Conservation (phyloP, 768 basidiomycete species). For the Porphyrellus cyaneotinctus region DNA sequence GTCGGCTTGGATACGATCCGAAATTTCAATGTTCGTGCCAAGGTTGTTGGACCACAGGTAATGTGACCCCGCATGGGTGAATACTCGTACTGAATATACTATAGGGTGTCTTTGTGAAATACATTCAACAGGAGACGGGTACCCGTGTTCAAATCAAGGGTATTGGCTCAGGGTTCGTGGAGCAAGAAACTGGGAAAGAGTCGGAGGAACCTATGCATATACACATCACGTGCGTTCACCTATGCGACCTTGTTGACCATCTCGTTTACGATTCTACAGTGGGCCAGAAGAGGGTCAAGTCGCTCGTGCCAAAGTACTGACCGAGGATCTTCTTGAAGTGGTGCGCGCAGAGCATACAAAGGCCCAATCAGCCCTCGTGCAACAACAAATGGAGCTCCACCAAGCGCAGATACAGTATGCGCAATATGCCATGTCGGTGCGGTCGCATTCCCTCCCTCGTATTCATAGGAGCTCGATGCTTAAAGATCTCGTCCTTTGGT, state of each 20-base stretch:
- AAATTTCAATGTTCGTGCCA: slow-evolving; percentile 97
- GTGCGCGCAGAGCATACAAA: slow-evolving; percentile 86
- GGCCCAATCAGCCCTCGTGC: slow-evolving; percentile 56
- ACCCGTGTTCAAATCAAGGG: slow-evolving; percentile 98
- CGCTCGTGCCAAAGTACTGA: slow-evolving; percentile 78
- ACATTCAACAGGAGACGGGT: slow-evolving; percentile 93
- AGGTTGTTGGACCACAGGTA: slow-evolving; percentile 93
- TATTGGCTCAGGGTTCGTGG: slow-evolving; percentile 89
- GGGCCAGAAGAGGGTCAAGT: slow-evolving; percentile 89
- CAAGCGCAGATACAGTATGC: slow-evolving; percentile 81
- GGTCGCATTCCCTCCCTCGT: slow-evolving; percentile 14
- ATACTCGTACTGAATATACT: not conserved
- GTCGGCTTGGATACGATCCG: slow-evolving; percentile 87
- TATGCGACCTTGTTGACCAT: slow-evolving; percentile 8
- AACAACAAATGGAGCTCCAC: slow-evolving; percentile 84
- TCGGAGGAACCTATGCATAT: slow-evolving; percentile 89
- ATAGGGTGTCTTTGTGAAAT: slow-evolving; percentile 93
- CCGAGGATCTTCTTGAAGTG: slow-evolving; percentile 87
- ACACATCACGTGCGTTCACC: slow-evolving; percentile 70
- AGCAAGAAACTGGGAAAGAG: slow-evolving; percentile 84
- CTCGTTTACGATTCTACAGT: slow-evolving; percentile 10
- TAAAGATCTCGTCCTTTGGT: not conserved
- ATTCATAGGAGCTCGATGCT: not conserved
- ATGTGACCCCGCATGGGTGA: slow-evolving; percentile 12
- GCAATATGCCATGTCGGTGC: slow-evolving; percentile 60